Conservation (phyloP, 768 basidiomycete species). For the Termitomyces sp. region DNA sequence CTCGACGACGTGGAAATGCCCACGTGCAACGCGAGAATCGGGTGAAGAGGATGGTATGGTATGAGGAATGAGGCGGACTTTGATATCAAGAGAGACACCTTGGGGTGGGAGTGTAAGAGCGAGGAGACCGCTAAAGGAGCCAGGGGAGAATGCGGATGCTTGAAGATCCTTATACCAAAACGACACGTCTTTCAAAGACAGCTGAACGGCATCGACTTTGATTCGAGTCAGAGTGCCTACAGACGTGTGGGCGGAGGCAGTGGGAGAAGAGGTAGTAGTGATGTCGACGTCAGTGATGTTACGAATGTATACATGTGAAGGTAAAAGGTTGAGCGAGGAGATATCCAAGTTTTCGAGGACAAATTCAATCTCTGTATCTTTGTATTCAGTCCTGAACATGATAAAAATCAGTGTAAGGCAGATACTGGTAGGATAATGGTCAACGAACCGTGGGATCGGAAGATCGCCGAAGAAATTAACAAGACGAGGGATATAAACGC, state of each 20-base stretch:
- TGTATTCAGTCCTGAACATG: constrained; percentile 59
- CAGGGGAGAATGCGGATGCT: constrained; percentile 43
- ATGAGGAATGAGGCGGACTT: constrained; percentile 57
- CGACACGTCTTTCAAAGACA: constrained; percentile 59
- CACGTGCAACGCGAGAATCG: constrained; percentile 32
- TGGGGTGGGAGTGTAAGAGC: constrained; percentile 58
- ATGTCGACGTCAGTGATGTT: constrained; percentile 60
- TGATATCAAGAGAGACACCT: constrained; percentile 66
- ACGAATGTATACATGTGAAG: constrained; percentile 66
- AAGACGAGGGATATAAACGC: constrained; percentile 66
- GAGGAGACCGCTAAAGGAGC: constrained; percentile 57
- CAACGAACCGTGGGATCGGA: constrained; percentile 60
- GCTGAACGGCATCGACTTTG: constrained; percentile 59
- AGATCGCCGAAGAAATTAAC: constrained; percentile 50
- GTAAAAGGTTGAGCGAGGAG: constrained; percentile 60
- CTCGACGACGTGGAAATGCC: constrained; percentile 58
- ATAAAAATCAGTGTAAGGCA: too few relatives aligned
- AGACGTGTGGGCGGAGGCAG: constrained; percentile 36
- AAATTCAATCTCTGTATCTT: constrained; percentile 63
- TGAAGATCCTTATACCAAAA: constrained; percentile 71
- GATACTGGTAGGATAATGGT: neutral
- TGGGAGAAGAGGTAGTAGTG: constrained; percentile 32
- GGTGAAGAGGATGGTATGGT: constrained; percentile 30
- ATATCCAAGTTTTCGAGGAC: constrained; percentile 73
- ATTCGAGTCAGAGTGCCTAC: constrained; percentile 65